These are phyloP conservation scores for Corylus heterophylla DNA, from an alignment of 306 rosid genomes.

Conservation along the genomic window DNA sequence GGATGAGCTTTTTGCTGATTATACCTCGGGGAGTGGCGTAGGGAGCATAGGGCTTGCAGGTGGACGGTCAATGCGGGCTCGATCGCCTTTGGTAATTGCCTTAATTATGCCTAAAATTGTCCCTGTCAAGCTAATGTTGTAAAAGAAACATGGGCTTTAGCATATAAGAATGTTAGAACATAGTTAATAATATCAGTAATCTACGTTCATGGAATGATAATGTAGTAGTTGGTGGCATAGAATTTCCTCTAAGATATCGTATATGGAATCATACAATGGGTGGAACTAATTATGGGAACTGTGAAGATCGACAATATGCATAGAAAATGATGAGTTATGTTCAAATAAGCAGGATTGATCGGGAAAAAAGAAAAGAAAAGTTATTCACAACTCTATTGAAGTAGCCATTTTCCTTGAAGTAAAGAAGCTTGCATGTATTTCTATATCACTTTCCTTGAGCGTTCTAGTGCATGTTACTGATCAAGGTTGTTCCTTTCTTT, in stretches of 20 bases:
- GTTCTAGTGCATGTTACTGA: neutral
- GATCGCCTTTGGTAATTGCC: conserved; percentile 60
- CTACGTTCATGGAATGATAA: neutral
- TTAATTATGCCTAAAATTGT: neutral
- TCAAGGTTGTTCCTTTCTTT: neutral
- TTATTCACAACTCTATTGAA: neutral
- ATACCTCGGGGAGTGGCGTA: conserved; percentile 34
- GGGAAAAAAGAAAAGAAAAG: neutral
- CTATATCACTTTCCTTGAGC: no score
- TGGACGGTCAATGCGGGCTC: conserved; percentile 58
- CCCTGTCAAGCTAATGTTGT: neutral
- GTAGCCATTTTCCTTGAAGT: neutral
- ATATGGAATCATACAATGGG: neutral
- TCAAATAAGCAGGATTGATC: neutral
- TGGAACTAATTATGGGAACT: neutral
- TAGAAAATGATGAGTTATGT: neutral
- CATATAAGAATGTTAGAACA: neutral
- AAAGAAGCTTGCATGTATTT: neutral
- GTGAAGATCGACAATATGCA: neutral
- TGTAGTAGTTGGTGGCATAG: neutral
- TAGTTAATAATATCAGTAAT: neutral
- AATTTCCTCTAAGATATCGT: neutral
- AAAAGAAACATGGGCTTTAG: neutral
- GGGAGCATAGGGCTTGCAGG: conserved; percentile 78
- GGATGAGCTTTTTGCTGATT: conserved; percentile 62